Evolutionary conservation across 768 basidiomycete species (phyloP), one percentile per base, ranked within the genome.

Genomic region (Crucibulum laeve): DNA sequence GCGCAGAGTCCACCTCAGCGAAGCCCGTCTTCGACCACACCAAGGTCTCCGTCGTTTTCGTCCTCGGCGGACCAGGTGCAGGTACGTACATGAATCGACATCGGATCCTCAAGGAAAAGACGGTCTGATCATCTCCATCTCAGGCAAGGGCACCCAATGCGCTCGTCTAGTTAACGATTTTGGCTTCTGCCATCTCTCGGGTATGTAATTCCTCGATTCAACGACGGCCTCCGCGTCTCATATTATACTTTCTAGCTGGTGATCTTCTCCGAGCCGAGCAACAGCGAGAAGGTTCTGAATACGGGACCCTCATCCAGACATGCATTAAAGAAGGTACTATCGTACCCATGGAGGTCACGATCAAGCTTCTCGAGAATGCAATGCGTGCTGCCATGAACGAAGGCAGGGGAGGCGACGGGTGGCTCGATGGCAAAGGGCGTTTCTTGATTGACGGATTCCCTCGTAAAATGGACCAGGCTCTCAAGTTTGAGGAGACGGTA

Each of bases 361-460:
- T 98, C 63, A 94, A 91, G 66, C 82, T 99, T 21, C 74, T 99
- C 51, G 82, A 95, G 71, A 92, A 87, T 58, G 93, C 95, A 5
- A 98, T 99, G 88, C 55, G 61, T 18, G 77, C 64, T 30, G 79
- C 78, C 10, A 59, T 93, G 28, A 53, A 65, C 24, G 64, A 75
- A 56, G 54, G 54, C 15, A 62, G 59, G 38, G 44, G 64, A 0
- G 69, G 70, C 8, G 67, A 72, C 5, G 82, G 78, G 17, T 93
- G 91, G 91, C 62, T 61, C 6, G 67, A 77, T 24, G 89, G 85
- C 19, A 69, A 66, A 41, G 91, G 90, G 25, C 82, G 91, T 36
- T 99, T 98, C 73, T 74, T 98, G 54, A 84, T 99, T 49, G 95
- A 99, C 50, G 96, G 95, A 1, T 98, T 98, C 67, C 96, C 95